A percentile compares a stretch with the other conserved stretches of the same genome.
phyloP scores from a whole-genome alignment of 2,329 filamentous ascomycete species.

The Xenosphaeropsis pyriputrescens region DNA sequence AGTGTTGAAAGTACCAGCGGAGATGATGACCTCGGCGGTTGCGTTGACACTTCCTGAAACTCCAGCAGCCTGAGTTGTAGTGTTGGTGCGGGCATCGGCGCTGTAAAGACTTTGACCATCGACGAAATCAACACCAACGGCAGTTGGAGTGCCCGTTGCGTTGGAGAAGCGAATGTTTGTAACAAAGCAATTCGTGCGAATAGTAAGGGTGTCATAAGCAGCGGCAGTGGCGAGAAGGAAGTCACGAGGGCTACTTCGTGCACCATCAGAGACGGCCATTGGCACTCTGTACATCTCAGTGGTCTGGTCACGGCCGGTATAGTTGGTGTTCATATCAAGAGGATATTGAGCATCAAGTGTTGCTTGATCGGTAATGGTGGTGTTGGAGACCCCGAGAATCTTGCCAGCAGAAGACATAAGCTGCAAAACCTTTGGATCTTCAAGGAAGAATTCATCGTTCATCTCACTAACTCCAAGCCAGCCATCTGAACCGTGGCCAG shows the following conservation, averaged over 20 bases:
- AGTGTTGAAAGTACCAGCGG: conserved; percentile 27
- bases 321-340: conserved; percentile 11
- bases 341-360: conserved; percentile 4
- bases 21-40: conserved; percentile 28
- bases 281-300: conserved; percentile 11
- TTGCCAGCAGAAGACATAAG: conserved; percentile 8
- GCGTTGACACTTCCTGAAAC: conserved; percentile 14
- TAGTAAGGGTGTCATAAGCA: conserved; percentile 8
- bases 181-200: conserved; percentile 16
- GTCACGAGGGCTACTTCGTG: conserved; percentile 9
- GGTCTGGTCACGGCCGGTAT: conserved; percentile 5
- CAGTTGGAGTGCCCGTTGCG: conserved; percentile 15
- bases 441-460: conserved; percentile 3
- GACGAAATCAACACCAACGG: conserved; percentile 26
- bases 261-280: conserved; percentile 5
- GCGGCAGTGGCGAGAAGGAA: conserved; percentile 11
- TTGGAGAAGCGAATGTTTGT: conserved; percentile 25
- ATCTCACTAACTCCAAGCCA: conserved; percentile 14
- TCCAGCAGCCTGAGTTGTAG: conserved; percentile 9
- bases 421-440: conserved; percentile 7
- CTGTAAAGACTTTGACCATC: conserved; percentile 24
- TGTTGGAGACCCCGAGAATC: conserved; percentile 4
- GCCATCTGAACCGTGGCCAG: conserved; percentile 27
- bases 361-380: conserved; percentile 1
- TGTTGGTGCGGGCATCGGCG: conserved; percentile 23